Evolutionary conservation across 176 grass and related monocot genomes (phyloP).

Genomic region (Olyra latifolia): DNA sequence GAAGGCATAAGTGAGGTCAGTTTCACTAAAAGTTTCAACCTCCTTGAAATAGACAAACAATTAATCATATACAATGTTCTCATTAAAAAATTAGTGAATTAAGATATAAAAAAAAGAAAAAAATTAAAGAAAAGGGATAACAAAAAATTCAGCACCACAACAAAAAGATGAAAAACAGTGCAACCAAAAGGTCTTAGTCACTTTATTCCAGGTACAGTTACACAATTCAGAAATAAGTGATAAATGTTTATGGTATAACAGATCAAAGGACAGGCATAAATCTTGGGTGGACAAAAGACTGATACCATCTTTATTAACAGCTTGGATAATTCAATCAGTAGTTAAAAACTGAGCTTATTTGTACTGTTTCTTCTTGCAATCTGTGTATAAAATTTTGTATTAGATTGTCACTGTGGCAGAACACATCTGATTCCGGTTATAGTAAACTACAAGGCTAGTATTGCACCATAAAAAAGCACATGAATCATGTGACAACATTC

Average conservation of each 20-base stretch:
- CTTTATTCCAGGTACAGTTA: not conserved
- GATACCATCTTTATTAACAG: conserved; percentile 17
- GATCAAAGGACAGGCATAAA: not conserved
- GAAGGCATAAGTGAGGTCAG: not conserved
- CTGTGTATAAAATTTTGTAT: not conserved
- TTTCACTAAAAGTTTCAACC: not conserved
- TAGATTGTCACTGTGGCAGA: not conserved
- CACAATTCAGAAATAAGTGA: not conserved
- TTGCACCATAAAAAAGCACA: not conserved
- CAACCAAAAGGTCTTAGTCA: not conserved
- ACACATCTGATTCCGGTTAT: not conserved
- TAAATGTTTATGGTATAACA: not conserved
- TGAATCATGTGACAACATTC: conserved; percentile 7
- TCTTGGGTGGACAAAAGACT: not conserved
- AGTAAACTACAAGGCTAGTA: conserved; percentile 2
- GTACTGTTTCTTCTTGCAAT: conserved; percentile 13
- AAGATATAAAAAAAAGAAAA: not conserved
- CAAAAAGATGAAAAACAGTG: not conserved
- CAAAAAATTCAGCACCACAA: not conserved
- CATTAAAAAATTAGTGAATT: not conserved
- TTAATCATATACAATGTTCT: not conserved
- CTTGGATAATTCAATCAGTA: not conserved
- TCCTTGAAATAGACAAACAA: conserved; percentile 1
- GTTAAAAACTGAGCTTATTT: not conserved
- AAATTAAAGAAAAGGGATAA: not conserved